phyloP scores from a whole-genome alignment of 371 early-diverging fungal genomes.

The Lichtheimia ornata region DNA sequence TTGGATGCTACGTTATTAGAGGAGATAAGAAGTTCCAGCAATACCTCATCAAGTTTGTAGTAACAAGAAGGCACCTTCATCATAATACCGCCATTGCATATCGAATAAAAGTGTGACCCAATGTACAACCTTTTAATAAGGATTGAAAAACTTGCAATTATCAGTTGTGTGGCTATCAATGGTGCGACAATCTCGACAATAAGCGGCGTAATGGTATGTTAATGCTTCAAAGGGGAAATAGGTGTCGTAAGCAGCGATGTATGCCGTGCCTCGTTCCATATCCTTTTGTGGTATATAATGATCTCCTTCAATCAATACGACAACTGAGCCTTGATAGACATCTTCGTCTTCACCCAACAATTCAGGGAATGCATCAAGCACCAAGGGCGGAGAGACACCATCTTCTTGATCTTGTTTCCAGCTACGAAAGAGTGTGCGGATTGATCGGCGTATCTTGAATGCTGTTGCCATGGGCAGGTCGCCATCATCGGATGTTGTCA shows the following conservation, averaged over 20 bases:
- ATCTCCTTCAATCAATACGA: conserved; percentile 5
- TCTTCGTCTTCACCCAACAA: background rate
- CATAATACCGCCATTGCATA: no score
- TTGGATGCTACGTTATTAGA: conserved; percentile 56
- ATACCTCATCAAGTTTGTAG: no score
- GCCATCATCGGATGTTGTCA: background rate
- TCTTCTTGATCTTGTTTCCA: background rate
- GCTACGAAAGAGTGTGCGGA: background rate
- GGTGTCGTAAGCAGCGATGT: background rate
- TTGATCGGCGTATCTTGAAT: background rate
- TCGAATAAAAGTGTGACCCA: no score
- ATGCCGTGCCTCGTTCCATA: background rate
- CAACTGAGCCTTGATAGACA: conserved; percentile 1
- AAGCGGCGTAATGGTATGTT: conserved; percentile 2
- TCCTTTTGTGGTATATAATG: conserved; percentile 8
- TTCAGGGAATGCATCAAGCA: background rate
- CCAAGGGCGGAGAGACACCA: background rate
- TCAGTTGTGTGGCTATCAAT: conserved; percentile 5
- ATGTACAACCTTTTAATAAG: background rate
- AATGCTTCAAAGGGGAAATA: background rate
- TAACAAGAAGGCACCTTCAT: no score
- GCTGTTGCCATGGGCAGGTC: background rate
- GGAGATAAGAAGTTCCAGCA: conserved; percentile 1
- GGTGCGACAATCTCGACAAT: background rate
- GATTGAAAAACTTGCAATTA: conserved; percentile 8